Base-by-base conservation (phyloP, 805 yeast species). In the Lachancea nothofagi region DNA sequence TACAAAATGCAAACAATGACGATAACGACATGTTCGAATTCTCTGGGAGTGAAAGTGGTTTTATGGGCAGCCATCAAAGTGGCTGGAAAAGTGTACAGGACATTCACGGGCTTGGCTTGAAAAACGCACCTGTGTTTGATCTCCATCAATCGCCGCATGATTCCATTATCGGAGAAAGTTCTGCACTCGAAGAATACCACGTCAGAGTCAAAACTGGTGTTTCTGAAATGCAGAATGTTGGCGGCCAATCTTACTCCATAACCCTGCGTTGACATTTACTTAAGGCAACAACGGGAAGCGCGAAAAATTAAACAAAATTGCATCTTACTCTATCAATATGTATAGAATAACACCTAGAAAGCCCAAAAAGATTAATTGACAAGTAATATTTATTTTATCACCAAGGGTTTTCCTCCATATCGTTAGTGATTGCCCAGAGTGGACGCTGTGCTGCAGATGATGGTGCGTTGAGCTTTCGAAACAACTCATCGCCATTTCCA, bases 401-500 rank as follows among this genome's bases (percentile, higher is more conserved):
- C 93, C 93, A 83, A 4, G 89, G 93, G 51, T 83, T 83, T 3
- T 64, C 62, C 36, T 75, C 80, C 13, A 74, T 69, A n/a, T 72
- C 78, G 15, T 69, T 71, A 13, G 55, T 62, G 4, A 69, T 74
- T 53, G 78, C 69, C 77, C 78, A 73, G 2, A 69, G 56, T 7
- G 56, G 57, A 22, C 46, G 49, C 13, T 53, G 49, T 2, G 47
- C 58, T 13, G 54, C 46, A 7, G 55, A 48, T 3, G 82, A 70
- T n/a, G 93, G 95, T 44, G 83, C 72, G 51, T 80, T 77, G 50
- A 90, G 70, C 59, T 89, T 96, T 36, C 65, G 70, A 25, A 93
- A 72, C 25, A 87, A 72, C 24, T 70, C 76, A 19, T 67, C 57
- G 49, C 77, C 42, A 70, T 58, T 3, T 72, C 44, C 7, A 7